phyloP scores from a whole-genome alignment of 106 monocot genomes.

The Vanilla planifolia region DNA sequence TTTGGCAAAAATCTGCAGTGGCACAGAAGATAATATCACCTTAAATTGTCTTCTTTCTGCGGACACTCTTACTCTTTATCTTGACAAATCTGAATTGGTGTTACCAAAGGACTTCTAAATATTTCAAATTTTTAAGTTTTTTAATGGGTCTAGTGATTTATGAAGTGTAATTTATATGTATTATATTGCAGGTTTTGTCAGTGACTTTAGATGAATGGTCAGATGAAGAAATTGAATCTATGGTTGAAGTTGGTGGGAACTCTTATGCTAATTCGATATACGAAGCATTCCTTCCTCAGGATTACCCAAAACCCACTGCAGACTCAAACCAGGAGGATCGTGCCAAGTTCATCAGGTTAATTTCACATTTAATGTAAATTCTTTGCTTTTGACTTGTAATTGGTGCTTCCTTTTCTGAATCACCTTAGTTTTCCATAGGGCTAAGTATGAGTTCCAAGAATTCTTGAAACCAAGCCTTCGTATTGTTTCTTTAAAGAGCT shows the following conservation, averaged over 20 bases:
- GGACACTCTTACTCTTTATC: too few species aligned
- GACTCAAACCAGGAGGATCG: conserved; percentile 64
- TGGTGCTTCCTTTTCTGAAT: background rate
- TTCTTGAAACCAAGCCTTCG: conserved; percentile 88
- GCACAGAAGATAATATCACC: too few species aligned
- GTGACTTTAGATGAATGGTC: conserved; percentile 84
- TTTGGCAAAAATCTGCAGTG: too few species aligned
- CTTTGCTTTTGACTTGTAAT: background rate
- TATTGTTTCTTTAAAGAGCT: conserved; percentile 49
- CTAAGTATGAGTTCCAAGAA: conserved; percentile 88
- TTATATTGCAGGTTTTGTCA: conserved; percentile 88
- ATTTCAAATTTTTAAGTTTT: too few species aligned
- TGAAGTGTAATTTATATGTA: background rate
- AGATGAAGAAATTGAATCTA: conserved; percentile 67
- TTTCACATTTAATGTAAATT: conserved; percentile 2
- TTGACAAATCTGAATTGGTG: too few species aligned
- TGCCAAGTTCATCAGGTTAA: conserved; percentile 73
- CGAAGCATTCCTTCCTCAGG: conserved; percentile 77
- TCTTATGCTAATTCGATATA: conserved; percentile 88
- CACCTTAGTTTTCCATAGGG: conserved; percentile 23
- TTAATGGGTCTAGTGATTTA: too few species aligned
- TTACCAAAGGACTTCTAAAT: too few species aligned
- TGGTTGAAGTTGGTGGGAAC: conserved; percentile 93
- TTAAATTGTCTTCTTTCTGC: too few species aligned
- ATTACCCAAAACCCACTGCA: conserved; percentile 46